phyloP scores from a whole-genome alignment of 306 rosid genomes.

The Coriaria nepalensis region DNA sequence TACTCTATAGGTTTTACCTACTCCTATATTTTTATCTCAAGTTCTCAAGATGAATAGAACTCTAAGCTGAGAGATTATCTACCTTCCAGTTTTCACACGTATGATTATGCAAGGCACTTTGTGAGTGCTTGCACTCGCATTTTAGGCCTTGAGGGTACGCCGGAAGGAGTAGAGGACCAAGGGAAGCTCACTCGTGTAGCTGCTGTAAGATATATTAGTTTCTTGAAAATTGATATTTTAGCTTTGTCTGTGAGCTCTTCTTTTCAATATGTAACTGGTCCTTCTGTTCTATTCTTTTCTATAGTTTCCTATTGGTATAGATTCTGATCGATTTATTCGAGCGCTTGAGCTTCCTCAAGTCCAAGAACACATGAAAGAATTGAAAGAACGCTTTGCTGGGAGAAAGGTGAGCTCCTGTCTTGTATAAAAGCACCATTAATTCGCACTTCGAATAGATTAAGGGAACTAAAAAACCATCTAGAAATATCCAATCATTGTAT shows the following conservation, averaged over 20 bases:
- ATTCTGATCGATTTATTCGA: conserved; percentile 68
- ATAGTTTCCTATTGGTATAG: conserved; percentile 98
- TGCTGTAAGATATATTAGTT: conserved; percentile 45
- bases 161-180: conserved; percentile 97
- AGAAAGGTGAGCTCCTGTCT: conserved; percentile 46
- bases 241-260: no score
- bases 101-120: conserved; percentile 95
- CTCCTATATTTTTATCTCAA: conserved; percentile 2
- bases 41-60: not conserved
- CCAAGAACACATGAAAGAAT: conserved; percentile 66
- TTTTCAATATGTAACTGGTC: no score
- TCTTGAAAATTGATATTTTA: not conserved
- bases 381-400: conserved; percentile 82
- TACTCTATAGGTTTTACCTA: not conserved
- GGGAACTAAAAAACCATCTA: no score
- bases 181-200: conserved; percentile 96
- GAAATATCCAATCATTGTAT: no score
- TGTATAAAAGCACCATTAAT: conserved; percentile 5
- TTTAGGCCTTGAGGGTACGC: conserved; percentile 92
- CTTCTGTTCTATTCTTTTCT: not conserved
- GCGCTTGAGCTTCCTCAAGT: conserved; percentile 83
- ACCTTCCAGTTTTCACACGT: conserved; percentile 76
- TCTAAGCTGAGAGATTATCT: conserved; percentile 9
- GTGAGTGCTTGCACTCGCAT: conserved; percentile 97
- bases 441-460: not conserved